These are phyloP conservation scores for Sextonia rubra DNA, from an alignment of 164 flowering plant genomes.

Conservation along the genomic window DNA sequence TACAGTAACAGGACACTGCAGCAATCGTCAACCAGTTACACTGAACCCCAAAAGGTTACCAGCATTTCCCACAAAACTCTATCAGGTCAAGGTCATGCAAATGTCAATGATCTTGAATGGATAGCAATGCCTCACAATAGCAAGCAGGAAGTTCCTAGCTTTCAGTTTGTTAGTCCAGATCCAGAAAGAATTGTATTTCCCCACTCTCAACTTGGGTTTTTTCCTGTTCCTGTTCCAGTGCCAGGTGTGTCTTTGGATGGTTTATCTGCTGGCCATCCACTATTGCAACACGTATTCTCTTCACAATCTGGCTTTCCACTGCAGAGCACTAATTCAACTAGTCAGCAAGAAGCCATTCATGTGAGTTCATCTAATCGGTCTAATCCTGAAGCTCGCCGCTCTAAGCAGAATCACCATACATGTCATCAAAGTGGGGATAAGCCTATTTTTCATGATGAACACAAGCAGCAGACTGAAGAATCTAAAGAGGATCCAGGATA, in stretches of 20 bases:
- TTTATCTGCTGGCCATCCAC: constrained; percentile 31
- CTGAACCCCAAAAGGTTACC: constrained; percentile 26
- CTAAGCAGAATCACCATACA: constrained; percentile 16
- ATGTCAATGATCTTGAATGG: constrained; percentile 17
- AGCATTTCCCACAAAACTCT: constrained; percentile 22
- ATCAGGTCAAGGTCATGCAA: constrained; percentile 12
- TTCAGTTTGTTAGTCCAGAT: constrained; percentile 19
- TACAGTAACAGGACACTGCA: constrained; percentile 41
- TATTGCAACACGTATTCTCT: constrained; percentile 31
- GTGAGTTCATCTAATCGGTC: constrained; percentile 26
- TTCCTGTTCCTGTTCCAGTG: constrained; percentile 39
- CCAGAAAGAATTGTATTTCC: constrained; percentile 14
- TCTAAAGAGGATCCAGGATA: constrained; percentile 31
- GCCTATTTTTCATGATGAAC: constrained; percentile 17
- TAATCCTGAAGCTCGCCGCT: constrained; percentile 21
- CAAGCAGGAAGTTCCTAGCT: constrained; percentile 18
- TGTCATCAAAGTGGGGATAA: constrained; percentile 23
- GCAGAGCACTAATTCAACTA: constrained; percentile 32
- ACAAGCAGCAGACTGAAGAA: constrained; percentile 27
- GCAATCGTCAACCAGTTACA: constrained; percentile 18
- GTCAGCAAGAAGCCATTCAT: constrained; percentile 25
- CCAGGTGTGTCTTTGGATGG: constrained; percentile 36
- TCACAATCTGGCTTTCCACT: constrained; percentile 34
- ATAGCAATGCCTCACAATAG: constrained; percentile 16
- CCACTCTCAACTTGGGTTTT: constrained; percentile 26